These are phyloP conservation scores for Oropetium thomaeum DNA, from an alignment of 176 grass and related monocot species.

Conservation along the genomic window DNA sequence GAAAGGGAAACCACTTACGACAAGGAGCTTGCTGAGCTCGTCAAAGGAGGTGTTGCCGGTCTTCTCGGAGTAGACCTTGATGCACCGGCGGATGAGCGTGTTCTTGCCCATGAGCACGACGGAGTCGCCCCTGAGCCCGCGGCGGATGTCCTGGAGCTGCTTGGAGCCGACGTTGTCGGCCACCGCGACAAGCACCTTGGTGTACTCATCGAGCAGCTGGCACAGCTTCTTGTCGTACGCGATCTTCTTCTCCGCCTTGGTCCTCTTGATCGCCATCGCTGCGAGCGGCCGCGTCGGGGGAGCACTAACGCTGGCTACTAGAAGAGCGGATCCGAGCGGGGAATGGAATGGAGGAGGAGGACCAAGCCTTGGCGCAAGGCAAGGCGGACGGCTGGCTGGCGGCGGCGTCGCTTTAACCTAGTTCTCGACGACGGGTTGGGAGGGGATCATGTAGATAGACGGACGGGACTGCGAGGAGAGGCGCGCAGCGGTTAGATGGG, in stretches of 20 bases:
- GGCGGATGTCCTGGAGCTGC: constrained; percentile 81
- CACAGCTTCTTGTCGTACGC: constrained; percentile 76
- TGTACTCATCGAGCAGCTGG: constrained; percentile 78
- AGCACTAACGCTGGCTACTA: neutral
- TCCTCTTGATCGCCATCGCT: constrained; percentile 77
- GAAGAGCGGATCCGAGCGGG: neutral
- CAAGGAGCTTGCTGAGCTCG: constrained; percentile 57
- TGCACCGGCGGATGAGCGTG: constrained; percentile 79
- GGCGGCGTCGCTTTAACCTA: constrained; percentile 80
- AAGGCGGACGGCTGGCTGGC: constrained; percentile 60
- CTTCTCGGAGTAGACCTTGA: constrained; percentile 64
- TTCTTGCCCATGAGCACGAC: constrained; percentile 89
- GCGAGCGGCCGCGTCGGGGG: neutral
- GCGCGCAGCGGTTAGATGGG: neutral
- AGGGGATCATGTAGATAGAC: neutral
- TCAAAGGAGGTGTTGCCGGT: constrained; percentile 55
- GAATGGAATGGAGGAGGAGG: constrained; percentile 37
- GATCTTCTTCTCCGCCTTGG: constrained; percentile 82
- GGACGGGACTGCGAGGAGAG: neutral
- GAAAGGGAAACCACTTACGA: constrained; percentile 28
- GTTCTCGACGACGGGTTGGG: neutral
- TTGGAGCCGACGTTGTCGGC: constrained; percentile 93
- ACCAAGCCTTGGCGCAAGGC: constrained; percentile 50
- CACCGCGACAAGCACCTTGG: constrained; percentile 68
- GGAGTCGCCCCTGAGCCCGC: constrained; percentile 71